These are phyloP conservation scores for Amaranthus cruentus DNA, from an alignment of 148 eudicot species.

Conservation along the genomic window DNA sequence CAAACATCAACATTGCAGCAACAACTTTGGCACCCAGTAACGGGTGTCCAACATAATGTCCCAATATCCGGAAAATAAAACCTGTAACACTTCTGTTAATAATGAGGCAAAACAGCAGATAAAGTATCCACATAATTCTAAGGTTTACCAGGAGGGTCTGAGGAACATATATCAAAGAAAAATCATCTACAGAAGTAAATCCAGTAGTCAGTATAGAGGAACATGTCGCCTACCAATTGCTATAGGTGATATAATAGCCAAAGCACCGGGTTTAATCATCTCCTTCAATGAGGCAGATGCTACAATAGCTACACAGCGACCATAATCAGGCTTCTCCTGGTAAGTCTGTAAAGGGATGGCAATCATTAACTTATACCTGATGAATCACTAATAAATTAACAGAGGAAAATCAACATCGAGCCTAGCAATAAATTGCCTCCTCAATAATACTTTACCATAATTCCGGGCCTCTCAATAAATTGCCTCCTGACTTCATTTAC, in stretches of 20 bases:
- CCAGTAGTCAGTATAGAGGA: not conserved
- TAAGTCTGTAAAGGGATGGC: slow-evolving; percentile 52
- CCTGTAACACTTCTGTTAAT: slow-evolving; percentile 40
- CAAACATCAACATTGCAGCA: slow-evolving; percentile 93
- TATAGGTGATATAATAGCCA: slow-evolving; percentile 87
- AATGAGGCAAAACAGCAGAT: slow-evolving; percentile 1
- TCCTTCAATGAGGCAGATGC: slow-evolving; percentile 93
- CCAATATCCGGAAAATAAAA: slow-evolving; percentile 68
- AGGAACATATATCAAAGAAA: not conserved
- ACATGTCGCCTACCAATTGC: slow-evolving; percentile 51
- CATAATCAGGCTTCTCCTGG: slow-evolving; percentile 95
- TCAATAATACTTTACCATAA: slow-evolving; percentile 55
- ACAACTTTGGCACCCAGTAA: slow-evolving; percentile 98
- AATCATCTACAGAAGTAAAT: not conserved
- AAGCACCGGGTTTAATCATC: slow-evolving; percentile 93
- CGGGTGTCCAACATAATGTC: slow-evolving; percentile 85
- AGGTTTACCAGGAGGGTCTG: not conserved
- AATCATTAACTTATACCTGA: slow-evolving; percentile 15
- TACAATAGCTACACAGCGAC: slow-evolving; percentile 95
- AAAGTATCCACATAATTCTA: not conserved
- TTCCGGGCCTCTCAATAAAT: slow-evolving; percentile 97
- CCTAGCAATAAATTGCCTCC: too few species aligned
- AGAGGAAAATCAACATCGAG: not conserved
- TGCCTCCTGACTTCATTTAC: slow-evolving; percentile 98
- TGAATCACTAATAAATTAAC: slow-evolving; percentile 4